Evolutionary conservation across 495 filamentous ascomycete species (phyloP), one percentile per base, ranked within the genome.

Genomic region (Apiosordaria backusii): DNA sequence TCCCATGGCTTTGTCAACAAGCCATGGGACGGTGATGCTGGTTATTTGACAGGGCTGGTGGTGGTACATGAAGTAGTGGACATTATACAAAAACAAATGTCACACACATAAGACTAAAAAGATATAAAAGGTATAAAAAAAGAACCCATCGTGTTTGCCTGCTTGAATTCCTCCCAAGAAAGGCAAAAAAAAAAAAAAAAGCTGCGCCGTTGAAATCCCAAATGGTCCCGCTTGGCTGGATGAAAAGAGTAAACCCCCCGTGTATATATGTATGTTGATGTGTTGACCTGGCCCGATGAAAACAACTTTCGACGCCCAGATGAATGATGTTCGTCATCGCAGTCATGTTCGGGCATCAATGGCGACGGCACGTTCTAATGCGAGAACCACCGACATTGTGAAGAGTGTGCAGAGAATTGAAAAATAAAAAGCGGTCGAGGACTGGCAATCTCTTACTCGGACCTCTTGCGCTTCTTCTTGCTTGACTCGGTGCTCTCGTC

Each of bases 401-500:
- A 75, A 77, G 68, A 75, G 72, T 77, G 72, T 76, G 72, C 62
- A 64, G 69, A 75, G 74, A 76, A 76, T 70, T 64, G 75, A 77
- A 77, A 59, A 19, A 6, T 62, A 22, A 50, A 61, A 27, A 27
- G 26, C 13, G 26, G 7, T 19, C 19, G 22, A 60, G 57, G 18
- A 45, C 4, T 35, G 40, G 15, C 4, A 18, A 18, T 35, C 66
- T 76, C 73, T 45, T 80, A 86, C 29, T 84, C 81, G 55, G 76
- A 74, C 68, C 90, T 86, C 87, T 92, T 93, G 78, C 90, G 85
- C 87, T 93, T 93, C 86, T 90, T 92, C 71, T 79, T 79, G 70
- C 81, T 75, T 64, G 76, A 76, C 55, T 83, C 80, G 74, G 77
- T 80, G 53, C 26, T 25, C 21, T 83, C 84, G 62, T 86, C 82